Conservation (phyloP, 2,329 filamentous ascomycete genomes). For the Phialocephala sp. region DNA sequence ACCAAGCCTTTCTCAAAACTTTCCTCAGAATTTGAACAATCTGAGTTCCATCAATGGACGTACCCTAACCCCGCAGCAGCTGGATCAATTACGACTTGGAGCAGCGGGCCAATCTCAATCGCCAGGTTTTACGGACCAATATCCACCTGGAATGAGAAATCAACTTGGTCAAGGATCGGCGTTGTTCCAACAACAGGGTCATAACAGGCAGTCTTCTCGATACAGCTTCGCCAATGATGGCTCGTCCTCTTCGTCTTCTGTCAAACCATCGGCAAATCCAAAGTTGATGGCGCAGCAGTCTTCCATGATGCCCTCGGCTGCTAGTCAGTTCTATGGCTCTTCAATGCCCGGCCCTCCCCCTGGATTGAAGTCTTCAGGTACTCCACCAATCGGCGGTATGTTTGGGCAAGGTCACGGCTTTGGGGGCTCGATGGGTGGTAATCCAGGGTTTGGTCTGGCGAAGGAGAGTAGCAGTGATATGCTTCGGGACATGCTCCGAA, state of each 20-base stretch:
- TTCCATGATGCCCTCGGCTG: conserved; percentile 78
- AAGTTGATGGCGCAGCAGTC: conserved; percentile 85
- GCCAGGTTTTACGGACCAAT: conserved; percentile 60
- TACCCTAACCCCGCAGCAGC: conserved; percentile 81
- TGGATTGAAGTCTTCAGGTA: conserved; percentile 92
- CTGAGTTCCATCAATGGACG: conserved; percentile 68
- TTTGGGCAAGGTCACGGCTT: conserved; percentile 91
- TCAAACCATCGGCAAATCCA: conserved; percentile 80
- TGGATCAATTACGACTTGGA: conserved; percentile 66
- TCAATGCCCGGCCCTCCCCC: conserved; percentile 93
- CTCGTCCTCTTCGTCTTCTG: conserved; percentile 60
- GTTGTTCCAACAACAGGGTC: conserved; percentile 66
- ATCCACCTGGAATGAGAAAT: conserved; percentile 61
- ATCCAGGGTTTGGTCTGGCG: conserved; percentile 64
- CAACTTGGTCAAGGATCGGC: conserved; percentile 51
- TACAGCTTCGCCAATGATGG: conserved; percentile 87
- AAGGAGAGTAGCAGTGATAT: conserved; percentile 79
- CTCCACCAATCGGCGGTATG: conserved; percentile 85
- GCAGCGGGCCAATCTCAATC: conserved; percentile 51
- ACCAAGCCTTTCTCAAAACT: conserved; percentile 55
- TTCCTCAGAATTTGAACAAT: conserved; percentile 55
- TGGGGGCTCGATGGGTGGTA: conserved; percentile 66
- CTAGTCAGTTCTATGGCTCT: conserved; percentile 77
- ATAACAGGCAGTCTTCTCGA: conserved; percentile 83
- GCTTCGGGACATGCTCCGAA: conserved; percentile 81